Evolutionary conservation across 768 basidiomycete species (phyloP), one percentile per base, ranked within the genome.

Genomic region (Podaxis carcinomalis): DNA sequence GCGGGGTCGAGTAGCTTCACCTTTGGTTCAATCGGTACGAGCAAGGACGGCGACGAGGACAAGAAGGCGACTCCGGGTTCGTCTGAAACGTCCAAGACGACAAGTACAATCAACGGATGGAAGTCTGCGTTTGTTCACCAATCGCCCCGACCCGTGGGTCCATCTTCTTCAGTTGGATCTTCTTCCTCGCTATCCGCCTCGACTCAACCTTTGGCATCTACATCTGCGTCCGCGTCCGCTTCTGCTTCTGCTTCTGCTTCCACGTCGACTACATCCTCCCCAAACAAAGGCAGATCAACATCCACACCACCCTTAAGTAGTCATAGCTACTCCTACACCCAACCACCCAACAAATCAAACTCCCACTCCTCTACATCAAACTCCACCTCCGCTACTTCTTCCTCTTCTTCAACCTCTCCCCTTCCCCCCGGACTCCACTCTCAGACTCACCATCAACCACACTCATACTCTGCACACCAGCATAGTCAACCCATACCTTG

Each of bases 401-500:
- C 37, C n/a, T 36, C 47, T 27, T n/a, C 50, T 28, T 27, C 37
- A 25, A 54, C 51, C 23, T 25, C 21, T 36, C 25, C 53, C 40
- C 50, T 56, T 36, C 21, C 61, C 27, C 42, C 47, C 13, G 56
- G 40, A 7, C 61, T 7, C 25, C 65, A 46, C 3, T 19, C 28
- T 32, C 56, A 32, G 5, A 47, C 47, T 36, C 42, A 53, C 25
- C 39, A 51, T 54, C 58, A 59, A 28, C 59, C 16, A 14, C 55
- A 25, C 51, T 53, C 21, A 54, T 61, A 64, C 62, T 52, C 14
- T 51, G 61, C 42, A 14, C 46, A 28, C 49, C 51, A 57, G 53
- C 39, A 52, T n/a, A 66, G 21, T 42, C 32, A 46, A 6, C 63
- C 68, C 23, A 67, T 82, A 32, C 74, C 78, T 2, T 84, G 82